Percentiles rank a stretch among this genome's conserved stretches.
These are phyloP conservation scores for Trichoderma hamatum DNA, from an alignment of 2,329 filamentous ascomycete genomes.

Conservation along the genomic window DNA sequence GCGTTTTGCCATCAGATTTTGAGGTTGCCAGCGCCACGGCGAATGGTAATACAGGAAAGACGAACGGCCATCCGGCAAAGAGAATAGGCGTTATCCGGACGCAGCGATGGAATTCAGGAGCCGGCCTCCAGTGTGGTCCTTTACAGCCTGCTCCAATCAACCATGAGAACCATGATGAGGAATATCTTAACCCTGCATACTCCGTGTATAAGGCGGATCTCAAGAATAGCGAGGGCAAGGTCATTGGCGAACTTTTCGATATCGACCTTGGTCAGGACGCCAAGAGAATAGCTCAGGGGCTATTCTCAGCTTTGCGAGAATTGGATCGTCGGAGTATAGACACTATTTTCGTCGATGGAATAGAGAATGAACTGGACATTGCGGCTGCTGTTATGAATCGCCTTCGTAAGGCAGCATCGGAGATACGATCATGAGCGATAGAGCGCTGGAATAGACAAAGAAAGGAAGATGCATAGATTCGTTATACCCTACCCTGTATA, in stretches of 20 bases:
- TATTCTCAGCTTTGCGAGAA: constrained; percentile 86
- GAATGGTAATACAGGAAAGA: constrained; percentile 25
- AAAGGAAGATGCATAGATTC: constrained; percentile 27
- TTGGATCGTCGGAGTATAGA: constrained; percentile 79
- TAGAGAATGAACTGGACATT: constrained; percentile 76
- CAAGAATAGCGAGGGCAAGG: constrained; percentile 37
- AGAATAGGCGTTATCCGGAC: constrained; percentile 60
- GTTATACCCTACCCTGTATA: constrained; percentile 27
- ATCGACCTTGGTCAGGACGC: constrained; percentile 72
- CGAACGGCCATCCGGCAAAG: constrained; percentile 54
- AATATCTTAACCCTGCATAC: constrained; percentile 40
- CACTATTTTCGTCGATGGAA: constrained; percentile 88
- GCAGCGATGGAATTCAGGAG: constrained; percentile 53
- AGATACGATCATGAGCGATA: constrained; percentile 53
- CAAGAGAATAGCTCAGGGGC: constrained; percentile 75
- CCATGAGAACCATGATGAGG: constrained; percentile 28
- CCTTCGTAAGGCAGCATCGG: constrained; percentile 74
- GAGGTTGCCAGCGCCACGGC: constrained; percentile 28
- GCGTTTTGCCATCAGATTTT: constrained; percentile 44
- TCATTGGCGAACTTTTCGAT: constrained; percentile 60
- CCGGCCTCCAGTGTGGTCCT: constrained; percentile 53
- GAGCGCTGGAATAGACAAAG: constrained; percentile 35
- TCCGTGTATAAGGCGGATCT: constrained; percentile 49
- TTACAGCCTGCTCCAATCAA: constrained; percentile 40
- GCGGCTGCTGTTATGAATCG: constrained; percentile 87